These are phyloP conservation scores for Canariomyces notabilis DNA, from an alignment of 2,329 filamentous ascomycete genomes.

Conservation along the genomic window DNA sequence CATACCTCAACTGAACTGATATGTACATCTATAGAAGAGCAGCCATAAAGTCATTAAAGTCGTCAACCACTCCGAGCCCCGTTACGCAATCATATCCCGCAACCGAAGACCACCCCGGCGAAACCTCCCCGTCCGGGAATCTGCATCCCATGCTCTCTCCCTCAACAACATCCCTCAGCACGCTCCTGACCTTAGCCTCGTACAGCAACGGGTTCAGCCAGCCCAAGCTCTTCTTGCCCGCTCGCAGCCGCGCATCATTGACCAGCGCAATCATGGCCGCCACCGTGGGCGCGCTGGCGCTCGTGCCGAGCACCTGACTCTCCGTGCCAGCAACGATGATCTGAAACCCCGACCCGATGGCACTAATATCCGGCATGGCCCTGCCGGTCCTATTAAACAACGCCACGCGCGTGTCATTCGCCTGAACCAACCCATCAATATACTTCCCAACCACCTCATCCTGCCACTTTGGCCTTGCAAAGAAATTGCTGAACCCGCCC, in stretches of 20 bases:
- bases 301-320: conserved; percentile 38
- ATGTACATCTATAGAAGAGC: conserved; percentile 3
- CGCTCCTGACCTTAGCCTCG: conserved; percentile 31
- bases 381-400: conserved; percentile 43
- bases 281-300: conserved; percentile 50
- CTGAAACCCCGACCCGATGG: conserved; percentile 53
- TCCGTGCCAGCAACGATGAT: conserved; percentile 31
- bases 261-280: conserved; percentile 50
- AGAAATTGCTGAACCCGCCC: conserved; percentile 51
- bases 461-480: conserved; percentile 43
- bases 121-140: conserved; percentile 28
- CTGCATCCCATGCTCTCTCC: conserved; percentile 39
- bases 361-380: conserved; percentile 48
- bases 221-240: conserved; percentile 45
- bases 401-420: conserved; percentile 34
- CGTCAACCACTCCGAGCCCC: conserved; percentile 43
- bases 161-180: conserved; percentile 38
- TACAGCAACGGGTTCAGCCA: conserved; percentile 51
- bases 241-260: conserved; percentile 48
- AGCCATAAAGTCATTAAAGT: conserved; percentile 32
- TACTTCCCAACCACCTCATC: conserved; percentile 37
- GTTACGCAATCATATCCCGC: conserved; percentile 46
- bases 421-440: conserved; percentile 23
- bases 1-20: no score
- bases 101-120: conserved; percentile 36